Percentiles rank a stretch among this genome's conserved stretches.
Conservation (phyloP, 495 filamentous ascomycete species). For the Cladorrhinum samala region DNA sequence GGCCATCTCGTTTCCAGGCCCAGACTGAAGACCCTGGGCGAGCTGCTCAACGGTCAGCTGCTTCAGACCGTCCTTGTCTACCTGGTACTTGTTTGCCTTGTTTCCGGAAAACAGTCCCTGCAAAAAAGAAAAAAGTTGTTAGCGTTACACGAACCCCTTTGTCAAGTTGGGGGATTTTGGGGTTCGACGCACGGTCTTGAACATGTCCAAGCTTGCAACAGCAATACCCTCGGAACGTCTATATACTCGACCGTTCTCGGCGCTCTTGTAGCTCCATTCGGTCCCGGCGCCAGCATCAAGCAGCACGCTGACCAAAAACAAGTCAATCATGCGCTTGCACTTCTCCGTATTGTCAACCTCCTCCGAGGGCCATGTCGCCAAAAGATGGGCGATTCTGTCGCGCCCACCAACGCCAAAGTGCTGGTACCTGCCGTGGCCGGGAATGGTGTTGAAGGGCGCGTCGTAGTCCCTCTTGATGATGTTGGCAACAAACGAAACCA, state of each 20-base stretch:
- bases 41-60: conserved; percentile 68
- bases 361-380: conserved; percentile 54
- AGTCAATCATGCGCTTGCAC: conserved; percentile 70
- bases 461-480: conserved; percentile 97
- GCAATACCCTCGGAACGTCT: conserved; percentile 87
- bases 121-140: background rate
- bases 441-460: conserved; percentile 77
- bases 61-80: conserved; percentile 76
- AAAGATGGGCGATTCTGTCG: conserved; percentile 67
- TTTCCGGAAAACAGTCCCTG: conserved; percentile 85
- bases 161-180: too few relatives aligned
- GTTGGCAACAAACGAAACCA: conserved; percentile 84
- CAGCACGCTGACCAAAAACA: conserved; percentile 86
- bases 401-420: conserved; percentile 82
- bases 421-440: conserved; percentile 82
- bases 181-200: conserved; percentile 55
- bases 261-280: conserved; percentile 81
- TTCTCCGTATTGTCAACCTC: conserved; percentile 63
- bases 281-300: conserved; percentile 84
- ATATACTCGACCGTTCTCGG: conserved; percentile 80
- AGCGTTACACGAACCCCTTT: background rate
- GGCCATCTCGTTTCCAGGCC: conserved; percentile 71
- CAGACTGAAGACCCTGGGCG: conserved; percentile 76
- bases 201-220: conserved; percentile 95
- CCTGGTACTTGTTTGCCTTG: conserved; percentile 72